phyloP scores from a whole-genome alignment of 169 alveolate genomes.

The Amoebophrya sp. region DNA sequence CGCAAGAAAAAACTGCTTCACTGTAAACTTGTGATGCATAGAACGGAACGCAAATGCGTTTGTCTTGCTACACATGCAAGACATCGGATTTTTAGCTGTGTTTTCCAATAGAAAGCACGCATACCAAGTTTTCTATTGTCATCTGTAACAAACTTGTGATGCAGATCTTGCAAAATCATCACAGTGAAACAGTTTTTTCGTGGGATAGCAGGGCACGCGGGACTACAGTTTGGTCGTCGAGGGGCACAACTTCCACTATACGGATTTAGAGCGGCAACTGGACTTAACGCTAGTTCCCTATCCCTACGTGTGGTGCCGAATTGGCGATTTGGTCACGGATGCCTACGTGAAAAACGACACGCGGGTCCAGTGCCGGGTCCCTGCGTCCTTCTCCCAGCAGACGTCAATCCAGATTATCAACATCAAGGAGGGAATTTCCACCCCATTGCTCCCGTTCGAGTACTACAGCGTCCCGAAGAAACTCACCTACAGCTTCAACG shows the following conservation, averaged over 20 bases:
- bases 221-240: background rate
- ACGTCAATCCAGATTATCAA: background rate
- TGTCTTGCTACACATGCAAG: too few species aligned
- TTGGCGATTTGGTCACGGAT: background rate
- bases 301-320: slow-evolving; percentile 10
- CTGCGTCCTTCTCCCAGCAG: background rate
- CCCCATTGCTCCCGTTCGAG: background rate
- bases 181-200: too few species aligned
- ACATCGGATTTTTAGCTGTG: too few species aligned
- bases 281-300: background rate
- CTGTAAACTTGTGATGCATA: too few species aligned
- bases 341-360: background rate
- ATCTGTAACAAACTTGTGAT: too few species aligned
- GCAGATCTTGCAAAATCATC: too few species aligned
- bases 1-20: too few species aligned
- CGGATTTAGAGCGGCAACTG: background rate
- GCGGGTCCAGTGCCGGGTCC: background rate
- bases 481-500: background rate
- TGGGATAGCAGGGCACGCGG: background rate
- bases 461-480: background rate
- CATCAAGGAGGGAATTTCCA: slow-evolving; percentile 9
- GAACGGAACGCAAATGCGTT: too few species aligned
- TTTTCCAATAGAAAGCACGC: too few species aligned
- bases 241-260: slow-evolving; percentile 6
- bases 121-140: too few species aligned